Base-by-base conservation (phyloP, 306 rosid genomes). In the Vigna unguiculata region DNA sequence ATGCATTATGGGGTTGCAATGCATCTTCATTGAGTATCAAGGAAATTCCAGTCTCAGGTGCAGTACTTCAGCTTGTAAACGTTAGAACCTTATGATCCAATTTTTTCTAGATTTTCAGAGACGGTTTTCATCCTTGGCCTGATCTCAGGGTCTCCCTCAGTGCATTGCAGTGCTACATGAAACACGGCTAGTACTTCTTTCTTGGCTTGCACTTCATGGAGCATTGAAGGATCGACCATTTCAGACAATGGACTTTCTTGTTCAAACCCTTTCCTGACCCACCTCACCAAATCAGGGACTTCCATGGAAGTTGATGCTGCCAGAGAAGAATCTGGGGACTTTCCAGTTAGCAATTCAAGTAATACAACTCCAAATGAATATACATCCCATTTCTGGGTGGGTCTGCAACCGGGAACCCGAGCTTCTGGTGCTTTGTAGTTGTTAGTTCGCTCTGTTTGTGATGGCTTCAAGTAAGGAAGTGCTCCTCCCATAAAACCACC, bases 401-500 rank as follows among this genome's bases (percentile, higher is more conserved):
- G 93, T 59, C 89, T 87, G 82, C 83, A 83, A 20, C 90, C 96
- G 0, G 91, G 83, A 9, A 79, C 87, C 71, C 89, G 75, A 17
- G 96, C 93, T 82, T 96, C 99, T 0, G 98, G 99, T 7, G 99
- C 93, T 55, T 81, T 83, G 77, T 92, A 96, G 79, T 86, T 92
- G 89, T 92, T 88, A 14, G 81, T 84, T 75, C 76, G 62, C 82
- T 92, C 99, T 11, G 96, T 85, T 63, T 83, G 97, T 32, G 85
- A 85, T 6, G 98, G 54, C 55, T 92, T 90, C 28, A 88, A 41
- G 88, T 92, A 89, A 28, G 99, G 91, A 48, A 96, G 85, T 58
- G 99, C 97, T 45, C 93, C 97, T 0, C 98, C 99, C 85, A 91
- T 92, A 70, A 92, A 86, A 80, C 99, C 97, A 2, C 98, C 97